phyloP scores from a whole-genome alignment of 495 filamentous ascomycete genomes.

The Bacidia gigantensis region DNA sequence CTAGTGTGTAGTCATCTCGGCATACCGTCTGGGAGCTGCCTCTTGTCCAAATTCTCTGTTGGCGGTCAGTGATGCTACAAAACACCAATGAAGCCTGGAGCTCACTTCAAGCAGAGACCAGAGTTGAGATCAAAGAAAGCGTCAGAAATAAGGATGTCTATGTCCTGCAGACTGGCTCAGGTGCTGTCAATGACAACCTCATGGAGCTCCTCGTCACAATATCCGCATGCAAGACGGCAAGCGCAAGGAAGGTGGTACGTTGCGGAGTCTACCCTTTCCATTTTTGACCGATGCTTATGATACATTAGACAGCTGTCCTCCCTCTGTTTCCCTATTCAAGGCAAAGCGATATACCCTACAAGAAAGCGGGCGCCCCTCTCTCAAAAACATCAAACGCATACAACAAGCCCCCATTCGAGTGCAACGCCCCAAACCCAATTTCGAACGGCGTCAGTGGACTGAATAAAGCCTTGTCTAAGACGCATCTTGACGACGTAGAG shows the following conservation, averaged over 20 bases:
- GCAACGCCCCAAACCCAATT: conserved; percentile 70
- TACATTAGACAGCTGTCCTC: conserved; percentile 62
- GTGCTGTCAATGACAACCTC: conserved; percentile 88
- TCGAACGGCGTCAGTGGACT: conserved; percentile 54
- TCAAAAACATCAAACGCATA: conserved; percentile 43
- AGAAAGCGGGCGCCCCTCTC: conserved; percentile 81
- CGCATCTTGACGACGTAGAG: conserved; percentile 39
- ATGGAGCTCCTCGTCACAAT: conserved; percentile 94
- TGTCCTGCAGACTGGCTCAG: conserved; percentile 81
- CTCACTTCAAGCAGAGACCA: conserved; percentile 46
- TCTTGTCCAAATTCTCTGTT: conserved; percentile 81
- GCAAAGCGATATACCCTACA: conserved; percentile 91
- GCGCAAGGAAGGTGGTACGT: conserved; percentile 47
- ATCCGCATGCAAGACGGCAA: conserved; percentile 93
- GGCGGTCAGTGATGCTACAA: conserved; percentile 27
- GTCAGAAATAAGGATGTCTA: conserved; percentile 97
- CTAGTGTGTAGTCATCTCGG: conserved; percentile 77
- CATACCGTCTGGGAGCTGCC: conserved; percentile 65
- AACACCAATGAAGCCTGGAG: neutral
- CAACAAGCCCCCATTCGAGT: conserved; percentile 52
- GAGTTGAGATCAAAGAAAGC: conserved; percentile 88
- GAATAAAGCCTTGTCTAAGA: conserved; percentile 49
- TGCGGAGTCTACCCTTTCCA: neutral
- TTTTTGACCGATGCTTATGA: neutral
- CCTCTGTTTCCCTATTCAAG: conserved; percentile 93